Evolutionary conservation across 768 basidiomycete species (phyloP), one percentile per base, ranked within the genome.

Genomic region (Cyclocybe cylindracea): DNA sequence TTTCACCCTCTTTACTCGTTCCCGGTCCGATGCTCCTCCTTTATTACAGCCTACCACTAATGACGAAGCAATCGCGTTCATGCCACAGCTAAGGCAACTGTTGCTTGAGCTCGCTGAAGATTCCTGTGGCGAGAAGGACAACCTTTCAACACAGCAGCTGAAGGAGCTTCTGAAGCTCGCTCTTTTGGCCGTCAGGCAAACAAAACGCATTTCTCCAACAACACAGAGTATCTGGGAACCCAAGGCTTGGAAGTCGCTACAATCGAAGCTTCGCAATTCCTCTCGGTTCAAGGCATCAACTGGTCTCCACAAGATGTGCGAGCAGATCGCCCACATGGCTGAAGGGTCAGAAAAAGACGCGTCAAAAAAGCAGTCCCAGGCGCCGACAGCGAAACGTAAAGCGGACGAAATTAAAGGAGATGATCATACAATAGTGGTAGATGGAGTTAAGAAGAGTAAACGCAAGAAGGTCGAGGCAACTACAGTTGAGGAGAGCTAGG

Each of bases 91-190:
- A 39, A 79, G 78, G 37, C 59, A 75, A 44, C 68, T 69, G 3
- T 63, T 92, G 44, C 71, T 83, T 32, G 73, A 74, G 14, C 63
- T 79, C 41, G 66, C 84, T 31, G 69, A 72, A 1, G 66, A 68
- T 10, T 79, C 85, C 5, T 80, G 83, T 56, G 70, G 76, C 4
- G 76, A 80, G 24, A 69, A 74, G 19, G 56, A 63, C 37, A 60
- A 71, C 8, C 65, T 86, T 39, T 84, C 81, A 11, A 75, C 86
- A 1, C 65, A 81, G 1, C 89, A 92, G 55, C 62, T 88, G 61
- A 96, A 92, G 69, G 87, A 89, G n/a, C 65, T 93, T 14, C 66
- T 93, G 50, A 94, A 91, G 67, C 69, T 89, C 46, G 85, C 75
- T 0, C 70, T 91, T 24, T 62, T 77, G 14, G 81, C 82, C 44